Percentiles rank a stretch among this genome's conserved stretches.
These are phyloP conservation scores for Mycena alexandri DNA, from an alignment of 768 basidiomycete genomes.

Conservation along the genomic window DNA sequence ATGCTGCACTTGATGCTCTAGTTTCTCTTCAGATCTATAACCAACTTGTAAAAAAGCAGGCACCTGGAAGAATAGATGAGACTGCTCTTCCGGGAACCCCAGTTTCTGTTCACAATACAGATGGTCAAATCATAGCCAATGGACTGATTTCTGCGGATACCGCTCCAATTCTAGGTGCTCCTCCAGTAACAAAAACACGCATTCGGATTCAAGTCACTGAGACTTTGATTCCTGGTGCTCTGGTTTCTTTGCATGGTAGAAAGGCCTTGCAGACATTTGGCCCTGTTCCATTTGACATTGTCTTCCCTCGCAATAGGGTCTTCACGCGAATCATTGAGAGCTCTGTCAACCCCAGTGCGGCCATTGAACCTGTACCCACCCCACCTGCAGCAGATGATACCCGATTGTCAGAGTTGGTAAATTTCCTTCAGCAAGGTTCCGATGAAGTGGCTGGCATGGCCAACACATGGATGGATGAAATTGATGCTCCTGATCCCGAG, in stretches of 20 bases:
- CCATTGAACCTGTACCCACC: no score
- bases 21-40: background rate
- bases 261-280: background rate
- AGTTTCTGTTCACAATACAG: no score
- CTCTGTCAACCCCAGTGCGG: no score
- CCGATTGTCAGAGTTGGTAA: background rate
- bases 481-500: background rate
- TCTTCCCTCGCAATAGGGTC: background rate
- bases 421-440: background rate
- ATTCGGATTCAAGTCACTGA: no score
- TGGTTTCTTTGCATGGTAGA: background rate
- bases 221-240: background rate
- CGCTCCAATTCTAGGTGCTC: no score
- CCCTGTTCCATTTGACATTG: constrained; percentile 6
- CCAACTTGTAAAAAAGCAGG: background rate
- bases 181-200: no score
- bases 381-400: no score
- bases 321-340: no score
- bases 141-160: no score
- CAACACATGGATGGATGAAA: constrained; percentile 2
- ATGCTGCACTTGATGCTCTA: constrained; percentile 5
- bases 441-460: background rate
- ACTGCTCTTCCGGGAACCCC: no score
- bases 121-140: no score
- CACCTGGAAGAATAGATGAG: background rate